Evolutionary conservation across 495 filamentous ascomycete species (phyloP), one percentile per base, ranked within the genome.

Genomic region (Viridothelium virens): DNA sequence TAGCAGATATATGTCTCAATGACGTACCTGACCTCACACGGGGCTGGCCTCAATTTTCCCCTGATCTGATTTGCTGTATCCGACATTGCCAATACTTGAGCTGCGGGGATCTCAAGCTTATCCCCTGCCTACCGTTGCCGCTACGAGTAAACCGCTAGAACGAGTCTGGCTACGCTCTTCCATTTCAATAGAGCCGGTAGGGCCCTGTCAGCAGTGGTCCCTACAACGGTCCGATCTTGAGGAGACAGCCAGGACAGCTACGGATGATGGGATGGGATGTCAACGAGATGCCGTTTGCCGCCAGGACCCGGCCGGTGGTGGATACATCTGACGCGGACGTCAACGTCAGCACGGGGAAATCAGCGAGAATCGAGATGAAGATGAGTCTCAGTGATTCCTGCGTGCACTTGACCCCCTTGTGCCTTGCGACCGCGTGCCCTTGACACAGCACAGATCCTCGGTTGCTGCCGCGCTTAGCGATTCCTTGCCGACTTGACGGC

Each of bases 41-140:
- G 41, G 14, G 53, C 18, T 31, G 53, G 18, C 31, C 5, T 36
- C 36, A 14, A 59, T 14, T 59, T 59, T 36, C 53, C 5, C 31
- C 31, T 14, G 25, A 3, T 59, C 53, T 59, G 53, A 59, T 59
- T 59, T 18, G 53, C 53, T 14, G 31, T 31, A 7, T 59, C 18
- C 25, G 7, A 36, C 53, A 59, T 59, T 59, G 53, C 53, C 53
- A 59, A 59, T 59, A 59, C 53, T 59, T 59, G 6, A 2, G 7
- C 14, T 6, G 31, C 53, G 10, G 31, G 53, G 53, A 31, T 36
- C 7, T 36, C 31, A 11, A 7, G 6, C 53, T 33, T 59, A 25
- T 25, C 53, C 53, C 53, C 53, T 34, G 53, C 9, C 9, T 7
- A 33, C 25, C 53, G 53, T 59, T 59, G 31, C 53, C 53, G 36